phyloP scores from a whole-genome alignment of 108 stramenopile species.

The Craspedostauros australis region DNA sequence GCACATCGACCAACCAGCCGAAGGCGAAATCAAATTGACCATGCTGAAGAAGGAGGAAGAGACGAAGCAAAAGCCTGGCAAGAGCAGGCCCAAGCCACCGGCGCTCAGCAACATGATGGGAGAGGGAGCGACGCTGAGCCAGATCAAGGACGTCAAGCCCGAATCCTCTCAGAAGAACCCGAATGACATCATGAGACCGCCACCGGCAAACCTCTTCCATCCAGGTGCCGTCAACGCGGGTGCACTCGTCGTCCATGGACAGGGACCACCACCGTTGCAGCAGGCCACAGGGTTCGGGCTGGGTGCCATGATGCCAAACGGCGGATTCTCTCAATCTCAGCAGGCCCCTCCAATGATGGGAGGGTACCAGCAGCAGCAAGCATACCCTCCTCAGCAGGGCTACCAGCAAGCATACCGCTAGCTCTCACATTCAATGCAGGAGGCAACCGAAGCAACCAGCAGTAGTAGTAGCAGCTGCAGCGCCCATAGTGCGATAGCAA shows the following conservation, averaged over 20 bases:
- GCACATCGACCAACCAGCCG: slow-evolving; percentile 49
- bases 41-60: slow-evolving; percentile 43
- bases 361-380: slow-evolving; percentile 13
- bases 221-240: slow-evolving; percentile 36
- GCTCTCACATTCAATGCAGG: no score
- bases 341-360: slow-evolving; percentile 12
- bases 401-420: no score
- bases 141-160: slow-evolving; percentile 32
- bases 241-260: slow-evolving; percentile 46
- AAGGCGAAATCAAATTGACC: slow-evolving; percentile 36
- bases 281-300: slow-evolving; percentile 47
- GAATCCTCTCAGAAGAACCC: slow-evolving; percentile 6
- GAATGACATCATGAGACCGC: slow-evolving; percentile 42
- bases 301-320: slow-evolving; percentile 28
- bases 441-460: no score
- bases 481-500: no score
- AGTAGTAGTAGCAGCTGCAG: no score
- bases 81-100: slow-evolving; percentile 42
- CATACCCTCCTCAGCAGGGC: no score
- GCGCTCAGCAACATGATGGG: slow-evolving; percentile 22
- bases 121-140: slow-evolving; percentile 26
- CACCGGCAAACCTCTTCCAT: slow-evolving; percentile 35
- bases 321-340: slow-evolving; percentile 23
- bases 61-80: slow-evolving; percentile 26
- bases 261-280: slow-evolving; percentile 46